Evolutionary conservation across 2,329 filamentous ascomycete species (phyloP).

Genomic region (Fusarium sp.): DNA sequence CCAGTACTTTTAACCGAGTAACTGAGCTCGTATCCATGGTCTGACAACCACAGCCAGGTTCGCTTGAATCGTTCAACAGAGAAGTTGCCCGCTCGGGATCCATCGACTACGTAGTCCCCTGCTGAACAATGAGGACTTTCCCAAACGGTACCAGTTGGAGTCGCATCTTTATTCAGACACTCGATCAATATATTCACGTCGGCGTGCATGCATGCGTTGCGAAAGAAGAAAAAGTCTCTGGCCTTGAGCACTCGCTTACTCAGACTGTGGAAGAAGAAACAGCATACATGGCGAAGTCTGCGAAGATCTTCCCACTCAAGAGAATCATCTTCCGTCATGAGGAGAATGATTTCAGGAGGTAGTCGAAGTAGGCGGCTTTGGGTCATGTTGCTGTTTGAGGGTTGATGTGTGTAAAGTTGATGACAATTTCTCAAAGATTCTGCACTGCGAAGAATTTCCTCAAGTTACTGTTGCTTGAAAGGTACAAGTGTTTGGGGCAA

Average conservation of each 20-base stretch:
- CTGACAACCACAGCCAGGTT: neutral
- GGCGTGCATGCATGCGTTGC: neutral
- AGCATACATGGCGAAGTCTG: neutral
- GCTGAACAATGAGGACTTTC: neutral
- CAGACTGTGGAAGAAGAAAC: neutral
- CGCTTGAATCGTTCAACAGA: neutral
- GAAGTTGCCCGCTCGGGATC: neutral
- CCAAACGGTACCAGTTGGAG: neutral
- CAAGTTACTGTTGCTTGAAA: neutral
- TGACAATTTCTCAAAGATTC: neutral
- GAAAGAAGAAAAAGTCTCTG: neutral
- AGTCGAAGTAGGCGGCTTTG: neutral
- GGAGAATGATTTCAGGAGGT: neutral
- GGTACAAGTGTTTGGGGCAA: fast-evolving
- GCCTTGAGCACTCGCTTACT: neutral
- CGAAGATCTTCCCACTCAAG: neutral
- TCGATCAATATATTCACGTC: neutral
- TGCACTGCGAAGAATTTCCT: fast-evolving
- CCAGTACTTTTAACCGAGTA: neutral
- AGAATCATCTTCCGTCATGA: neutral
- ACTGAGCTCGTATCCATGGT: neutral
- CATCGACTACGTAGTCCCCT: neutral
- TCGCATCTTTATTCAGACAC: neutral
- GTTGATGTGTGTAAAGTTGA: neutral
- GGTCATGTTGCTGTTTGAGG: neutral